A percentile compares a stretch with the other conserved stretches of the same genome.
Evolutionary conservation across 2,329 filamentous ascomycete genomes (phyloP).

Genomic region (Aaosphaeria arxii): DNA sequence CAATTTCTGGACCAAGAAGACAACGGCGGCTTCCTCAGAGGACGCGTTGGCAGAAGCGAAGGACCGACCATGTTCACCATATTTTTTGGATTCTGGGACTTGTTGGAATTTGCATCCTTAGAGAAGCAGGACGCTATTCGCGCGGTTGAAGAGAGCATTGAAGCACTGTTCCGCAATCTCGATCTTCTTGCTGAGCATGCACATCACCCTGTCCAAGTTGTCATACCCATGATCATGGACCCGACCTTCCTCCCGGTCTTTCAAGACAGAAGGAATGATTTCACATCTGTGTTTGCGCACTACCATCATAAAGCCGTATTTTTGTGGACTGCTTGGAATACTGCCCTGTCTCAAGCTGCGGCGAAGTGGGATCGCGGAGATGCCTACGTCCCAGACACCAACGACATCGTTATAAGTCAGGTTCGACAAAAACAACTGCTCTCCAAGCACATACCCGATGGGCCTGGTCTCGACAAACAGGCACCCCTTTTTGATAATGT

Average conservation of each 20-base stretch:
- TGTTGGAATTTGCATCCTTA: conserved; percentile 29
- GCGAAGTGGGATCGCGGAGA: conserved; percentile 27
- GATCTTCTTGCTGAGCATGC: conserved; percentile 28
- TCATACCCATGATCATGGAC: conserved; percentile 32
- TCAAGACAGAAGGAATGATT: conserved; percentile 19
- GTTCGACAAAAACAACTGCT: conserved; percentile 32
- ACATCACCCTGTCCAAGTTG: conserved; percentile 19
- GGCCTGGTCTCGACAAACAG: conserved; percentile 27
- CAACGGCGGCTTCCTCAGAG: conserved; percentile 18
- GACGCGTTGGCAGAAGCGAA: conserved; percentile 15
- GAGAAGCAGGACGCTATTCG: conserved; percentile 23
- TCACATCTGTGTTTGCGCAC: conserved; percentile 24
- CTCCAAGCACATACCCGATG: conserved; percentile 29
- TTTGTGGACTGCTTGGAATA: conserved; percentile 36
- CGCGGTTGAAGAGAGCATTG: conserved; percentile 32
- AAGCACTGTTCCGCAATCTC: conserved; percentile 31
- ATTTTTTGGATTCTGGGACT: conserved; percentile 36
- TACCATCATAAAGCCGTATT: conserved; percentile 32
- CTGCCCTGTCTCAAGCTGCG: conserved; percentile 24
- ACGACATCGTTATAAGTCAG: conserved; percentile 33
- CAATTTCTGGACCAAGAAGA: conserved; percentile 30
- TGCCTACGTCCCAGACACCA: conserved; percentile 30
- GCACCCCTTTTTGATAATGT: conserved; percentile 32
- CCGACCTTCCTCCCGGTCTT: conserved; percentile 35
- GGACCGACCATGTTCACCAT: conserved; percentile 36